Base-by-base conservation (phyloP, 208 protist species). In the Leishmania martiniquensis region DNA sequence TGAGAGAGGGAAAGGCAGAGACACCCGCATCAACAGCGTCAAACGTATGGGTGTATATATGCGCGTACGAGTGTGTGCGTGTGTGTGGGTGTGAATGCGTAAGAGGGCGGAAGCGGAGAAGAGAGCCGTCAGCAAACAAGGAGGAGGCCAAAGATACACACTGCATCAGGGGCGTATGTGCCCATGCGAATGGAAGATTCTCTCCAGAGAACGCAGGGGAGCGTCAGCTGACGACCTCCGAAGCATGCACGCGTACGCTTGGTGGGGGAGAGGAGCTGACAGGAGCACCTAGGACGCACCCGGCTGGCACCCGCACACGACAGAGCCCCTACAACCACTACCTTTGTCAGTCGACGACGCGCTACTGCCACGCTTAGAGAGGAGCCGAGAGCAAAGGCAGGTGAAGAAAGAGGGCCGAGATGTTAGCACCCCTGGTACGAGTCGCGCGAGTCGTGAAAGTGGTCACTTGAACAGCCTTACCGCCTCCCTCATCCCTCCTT, bases 31-130 rank as follows among this genome's bases (percentile, higher is more conserved):
- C n/a, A 34, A 22, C 17, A 69, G 37, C 39, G 65, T 5, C 1
- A n/a, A n/a, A n/a, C n/a, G 44, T 82, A 42, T 72, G 68, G 17
- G 25, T 68, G 15, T 57, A 59, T 60, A 17, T n/a, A 42, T 60
- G 22, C 13, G n/a, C 42, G 25, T 74, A 6, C 52, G 39, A 70
- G 55, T 70, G 60, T 75, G 4, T 63, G 15, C 57, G 29, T n/a
- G 37, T 75, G n/a, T 63, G 54, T 75, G 45, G 71, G 71, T 81
- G 17, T 72, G 25, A 67, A 51, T 62, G 45, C 55, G 17, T 12
- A n/a, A n/a, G n/a, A n/a, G n/a, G n/a, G n/a, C n/a, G n/a, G n/a
- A n/a, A n/a, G n/a, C n/a, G n/a, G n/a, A n/a, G n/a, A n/a, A n/a
- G n/a, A n/a, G n/a, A n/a, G n/a, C n/a, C n/a, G n/a, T n/a, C n/a